Percentiles rank a stretch among this genome's conserved stretches.
Conservation (phyloP, 140 eudicot species). For the Senecio squalidus region DNA sequence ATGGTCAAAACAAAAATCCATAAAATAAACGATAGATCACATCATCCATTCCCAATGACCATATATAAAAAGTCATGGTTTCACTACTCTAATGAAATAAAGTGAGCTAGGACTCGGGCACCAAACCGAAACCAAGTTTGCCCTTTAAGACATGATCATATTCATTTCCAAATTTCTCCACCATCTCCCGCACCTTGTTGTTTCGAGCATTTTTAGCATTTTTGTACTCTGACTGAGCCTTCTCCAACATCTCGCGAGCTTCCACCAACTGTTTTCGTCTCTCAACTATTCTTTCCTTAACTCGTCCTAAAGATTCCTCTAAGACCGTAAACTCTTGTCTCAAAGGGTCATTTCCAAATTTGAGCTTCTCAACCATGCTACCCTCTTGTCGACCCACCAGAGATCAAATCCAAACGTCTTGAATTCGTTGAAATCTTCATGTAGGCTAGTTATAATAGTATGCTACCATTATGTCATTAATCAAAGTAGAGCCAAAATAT, state of each 20-base stretch:
- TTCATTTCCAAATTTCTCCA: background rate
- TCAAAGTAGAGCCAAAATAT: too few relatives aligned
- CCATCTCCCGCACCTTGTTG: background rate
- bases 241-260: background rate
- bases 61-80: too few relatives aligned
- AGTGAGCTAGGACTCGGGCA: background rate
- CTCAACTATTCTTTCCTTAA: background rate
- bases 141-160: background rate
- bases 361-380: background rate
- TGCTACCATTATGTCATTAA: too few relatives aligned
- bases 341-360: background rate
- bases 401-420: background rate
- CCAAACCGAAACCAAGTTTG: background rate
- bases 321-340: background rate
- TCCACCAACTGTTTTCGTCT: background rate
- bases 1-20: too few relatives aligned
- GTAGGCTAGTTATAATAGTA: background rate
- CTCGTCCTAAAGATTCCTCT: background rate
- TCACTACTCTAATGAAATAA: too few relatives aligned
- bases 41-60: too few relatives aligned
- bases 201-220: background rate
- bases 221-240: background rate
- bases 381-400: background rate
- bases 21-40: too few relatives aligned
- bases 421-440: background rate